Conservation (phyloP, 108 stramenopile genomes). For the Fragilaria crotonensis region DNA sequence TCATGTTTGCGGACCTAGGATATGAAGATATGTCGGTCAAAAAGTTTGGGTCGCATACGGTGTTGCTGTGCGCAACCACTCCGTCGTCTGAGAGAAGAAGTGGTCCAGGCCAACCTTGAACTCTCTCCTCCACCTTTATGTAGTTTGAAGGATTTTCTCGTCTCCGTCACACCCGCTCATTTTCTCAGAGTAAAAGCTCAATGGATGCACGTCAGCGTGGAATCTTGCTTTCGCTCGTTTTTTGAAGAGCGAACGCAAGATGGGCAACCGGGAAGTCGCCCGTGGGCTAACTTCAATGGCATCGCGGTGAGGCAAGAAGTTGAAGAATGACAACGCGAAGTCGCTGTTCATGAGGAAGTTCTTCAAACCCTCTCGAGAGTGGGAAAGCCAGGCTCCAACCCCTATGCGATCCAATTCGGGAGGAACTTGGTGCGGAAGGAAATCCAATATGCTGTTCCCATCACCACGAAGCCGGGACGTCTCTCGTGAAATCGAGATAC, state of each 20-base stretch:
- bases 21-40: constrained; percentile 4
- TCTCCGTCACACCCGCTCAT: constrained; percentile 8
- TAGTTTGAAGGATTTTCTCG: constrained; percentile 7
- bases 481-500: constrained; percentile 38
- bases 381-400: constrained; percentile 21
- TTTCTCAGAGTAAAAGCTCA: background rate
- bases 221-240: background rate
- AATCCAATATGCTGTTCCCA: constrained; percentile 39
- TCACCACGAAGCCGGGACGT: constrained; percentile 13
- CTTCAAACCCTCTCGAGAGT: constrained; percentile 33
- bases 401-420: constrained; percentile 13
- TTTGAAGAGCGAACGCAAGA: background rate
- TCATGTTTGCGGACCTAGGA: background rate
- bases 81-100: constrained; percentile 53
- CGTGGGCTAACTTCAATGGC: constrained; percentile 6
- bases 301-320: constrained; percentile 29
- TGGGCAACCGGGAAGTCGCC: background rate
- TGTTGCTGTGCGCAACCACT: constrained; percentile 13
- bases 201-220: background rate
- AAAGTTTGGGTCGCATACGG: constrained; percentile 22
- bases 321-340: constrained; percentile 9
- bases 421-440: constrained; percentile 21
- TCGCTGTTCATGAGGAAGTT: constrained; percentile 30
- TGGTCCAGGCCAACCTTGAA: constrained; percentile 22
- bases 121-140: constrained; percentile 2